Evolutionary conservation across 2,329 filamentous ascomycete genomes (phyloP).

Genomic region (Nigrograna mackinnonii): DNA sequence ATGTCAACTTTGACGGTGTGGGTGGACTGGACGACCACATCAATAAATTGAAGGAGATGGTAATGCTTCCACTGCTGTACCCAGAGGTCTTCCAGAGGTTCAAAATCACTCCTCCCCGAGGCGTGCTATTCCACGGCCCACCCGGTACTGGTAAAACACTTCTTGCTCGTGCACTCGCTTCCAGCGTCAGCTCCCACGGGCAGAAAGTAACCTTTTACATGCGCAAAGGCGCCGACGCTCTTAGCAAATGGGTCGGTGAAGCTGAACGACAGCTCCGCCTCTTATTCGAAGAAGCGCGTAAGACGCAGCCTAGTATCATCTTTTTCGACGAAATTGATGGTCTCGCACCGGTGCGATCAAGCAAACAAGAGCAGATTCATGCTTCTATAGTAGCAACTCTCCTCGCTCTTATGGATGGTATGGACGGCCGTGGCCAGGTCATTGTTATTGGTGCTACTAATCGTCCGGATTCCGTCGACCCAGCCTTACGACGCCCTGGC

Average conservation of each 20-base stretch:
- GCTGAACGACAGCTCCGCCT: slow-evolving; percentile 92
- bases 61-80: slow-evolving; percentile 89
- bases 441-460: slow-evolving; percentile 99
- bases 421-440: slow-evolving; percentile 70
- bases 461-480: slow-evolving; percentile 93
- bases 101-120: slow-evolving; percentile 89
- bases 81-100: slow-evolving; percentile 92
- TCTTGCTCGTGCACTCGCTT: slow-evolving; percentile 89
- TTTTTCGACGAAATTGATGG: slow-evolving; percentile 99
- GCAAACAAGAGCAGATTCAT: slow-evolving; percentile 98
- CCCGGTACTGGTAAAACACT: slow-evolving; percentile 97
- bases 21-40: slow-evolving; percentile 93
- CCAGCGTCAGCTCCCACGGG: slow-evolving; percentile 84
- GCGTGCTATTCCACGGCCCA: slow-evolving; percentile 94
- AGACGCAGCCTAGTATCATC: slow-evolving; percentile 97
- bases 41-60: slow-evolving; percentile 98
- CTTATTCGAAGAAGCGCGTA: slow-evolving; percentile 92
- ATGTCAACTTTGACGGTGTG: slow-evolving; percentile 91
- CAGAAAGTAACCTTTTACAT: slow-evolving; percentile 99
- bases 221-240: slow-evolving; percentile 95
- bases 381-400: slow-evolving; percentile 75
- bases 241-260: slow-evolving; percentile 99
- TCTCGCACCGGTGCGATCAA: slow-evolving; percentile 90
- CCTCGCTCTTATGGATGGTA: slow-evolving; percentile 54
- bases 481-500: slow-evolving; percentile 88